These are phyloP conservation scores for Ambrosia trifida DNA, from an alignment of 129 eudicot species.

Conservation along the genomic window DNA sequence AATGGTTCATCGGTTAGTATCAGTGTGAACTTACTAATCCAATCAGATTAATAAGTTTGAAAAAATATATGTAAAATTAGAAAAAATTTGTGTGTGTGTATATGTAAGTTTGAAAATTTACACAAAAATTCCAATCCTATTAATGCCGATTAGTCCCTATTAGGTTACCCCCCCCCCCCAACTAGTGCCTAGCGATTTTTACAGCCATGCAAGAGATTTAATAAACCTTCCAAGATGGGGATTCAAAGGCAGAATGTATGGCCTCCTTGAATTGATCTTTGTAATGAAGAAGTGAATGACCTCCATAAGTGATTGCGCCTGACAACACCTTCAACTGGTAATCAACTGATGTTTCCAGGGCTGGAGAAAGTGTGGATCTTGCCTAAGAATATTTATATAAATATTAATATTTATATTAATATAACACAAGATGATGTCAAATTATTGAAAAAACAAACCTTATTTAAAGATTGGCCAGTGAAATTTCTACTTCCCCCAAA, in stretches of 20 bases:
- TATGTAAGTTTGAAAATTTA: no score
- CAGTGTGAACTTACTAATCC: no score
- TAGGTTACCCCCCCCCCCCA: no score
- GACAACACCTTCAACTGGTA: slow-evolving; percentile 92
- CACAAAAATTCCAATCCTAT: no score
- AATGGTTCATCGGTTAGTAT: no score
- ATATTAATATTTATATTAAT: not conserved
- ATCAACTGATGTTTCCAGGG: slow-evolving; percentile 84
- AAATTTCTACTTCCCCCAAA: slow-evolving; percentile 70
- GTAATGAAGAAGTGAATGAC: slow-evolving; percentile 71
- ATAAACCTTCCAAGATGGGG: slow-evolving; percentile 98
- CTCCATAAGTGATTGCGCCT: slow-evolving; percentile 88
- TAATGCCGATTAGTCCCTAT: no score
- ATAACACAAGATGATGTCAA: no score
- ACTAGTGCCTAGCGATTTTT: no score
- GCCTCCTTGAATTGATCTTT: slow-evolving; percentile 78
- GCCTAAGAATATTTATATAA: slow-evolving; percentile 36
- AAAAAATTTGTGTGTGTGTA: no score
- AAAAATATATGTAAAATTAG: no score
- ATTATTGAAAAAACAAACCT: slow-evolving; percentile 41
- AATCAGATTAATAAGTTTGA: no score
- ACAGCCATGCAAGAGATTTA: not conserved
- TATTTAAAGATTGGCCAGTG: slow-evolving; percentile 41
- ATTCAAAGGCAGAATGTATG: slow-evolving; percentile 73
- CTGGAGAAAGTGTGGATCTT: slow-evolving; percentile 81